A percentile compares a stretch with the other conserved stretches of the same genome.
Conservation (phyloP, 2,329 filamentous ascomycete species). For the Fusarium sp. region DNA sequence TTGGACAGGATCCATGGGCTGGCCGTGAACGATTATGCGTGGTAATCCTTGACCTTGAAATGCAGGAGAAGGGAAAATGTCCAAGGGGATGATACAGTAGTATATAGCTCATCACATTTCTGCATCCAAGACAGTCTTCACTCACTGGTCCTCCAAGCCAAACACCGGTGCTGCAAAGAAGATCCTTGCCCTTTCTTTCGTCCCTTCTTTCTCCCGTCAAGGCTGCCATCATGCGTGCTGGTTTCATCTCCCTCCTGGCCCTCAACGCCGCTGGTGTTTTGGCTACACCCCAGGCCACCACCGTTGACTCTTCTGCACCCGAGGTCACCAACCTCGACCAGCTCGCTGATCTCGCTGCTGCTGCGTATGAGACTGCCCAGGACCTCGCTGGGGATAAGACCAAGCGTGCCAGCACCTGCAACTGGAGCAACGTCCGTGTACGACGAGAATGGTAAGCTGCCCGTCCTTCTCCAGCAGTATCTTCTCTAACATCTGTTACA, state of each 20-base stretch:
- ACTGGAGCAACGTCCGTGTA: slow-evolving; percentile 43
- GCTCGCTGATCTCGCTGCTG: slow-evolving; percentile 32
- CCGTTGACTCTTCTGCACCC: slow-evolving; percentile 16
- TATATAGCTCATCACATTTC: slow-evolving; percentile 24
- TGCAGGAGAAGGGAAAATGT: not conserved
- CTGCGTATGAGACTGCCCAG: slow-evolving; percentile 40
- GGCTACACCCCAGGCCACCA: slow-evolving; percentile 28
- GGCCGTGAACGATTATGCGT: not conserved
- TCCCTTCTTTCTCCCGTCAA: not conserved
- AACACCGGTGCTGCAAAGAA: slow-evolving; percentile 1
- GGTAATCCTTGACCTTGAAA: not conserved
- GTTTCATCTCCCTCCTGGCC: slow-evolving; percentile 31
- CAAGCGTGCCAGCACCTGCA: slow-evolving; percentile 40
- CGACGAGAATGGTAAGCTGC: slow-evolving; percentile 45
- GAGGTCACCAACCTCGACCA: slow-evolving; percentile 35
- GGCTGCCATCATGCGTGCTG: slow-evolving; percentile 33
- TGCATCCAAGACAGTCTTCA: not conserved
- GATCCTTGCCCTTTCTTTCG: slow-evolving; percentile 11
- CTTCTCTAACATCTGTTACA: not conserved
- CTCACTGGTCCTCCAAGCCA: slow-evolving; percentile 12
- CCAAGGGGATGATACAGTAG: not conserved
- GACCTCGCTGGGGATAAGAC: slow-evolving; percentile 20
- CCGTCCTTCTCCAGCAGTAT: too few species aligned
- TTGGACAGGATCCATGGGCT: not conserved
- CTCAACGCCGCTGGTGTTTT: slow-evolving; percentile 37